Evolutionary conservation across 108 stramenopile genomes (phyloP), one percentile per base, ranked within the genome.

Genomic region (Tribonema minus): DNA sequence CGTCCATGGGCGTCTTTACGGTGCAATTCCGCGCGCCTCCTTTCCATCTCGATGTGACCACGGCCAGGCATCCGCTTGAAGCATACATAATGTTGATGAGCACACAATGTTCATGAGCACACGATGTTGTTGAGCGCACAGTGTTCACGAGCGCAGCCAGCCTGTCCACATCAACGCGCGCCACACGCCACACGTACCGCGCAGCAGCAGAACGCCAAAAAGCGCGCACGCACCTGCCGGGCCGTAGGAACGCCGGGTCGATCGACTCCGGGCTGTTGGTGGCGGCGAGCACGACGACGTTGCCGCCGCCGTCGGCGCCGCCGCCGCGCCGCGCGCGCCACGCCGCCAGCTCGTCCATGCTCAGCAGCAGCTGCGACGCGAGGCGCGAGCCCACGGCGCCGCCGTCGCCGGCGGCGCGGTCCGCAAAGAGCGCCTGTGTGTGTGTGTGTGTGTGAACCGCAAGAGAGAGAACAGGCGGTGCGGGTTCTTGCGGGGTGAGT

Each of bases 241-340:
- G 78, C 9, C 78, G 61, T 25, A 80, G 61, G n/a, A 80, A 70
- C 7, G 78, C 78, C 3, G 68, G 23, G 46, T 80, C 78, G 29
- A 80, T 68, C 33, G 78, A 68, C 61, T 70, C 69, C 32, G 78
- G 78, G 28, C 61, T 61, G 37, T 80, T 80, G 23, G 78, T 80
- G 7, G 78, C 78, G 31, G 78, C 78, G n/a, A 80, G 26, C 61
- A 80, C 78, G 37, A 63, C 63, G 1, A 80, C 76, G 37, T 59
- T 67, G 30, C 65, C 65, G 12, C 61, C 29, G 0, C 9, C 37
- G 61, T 15, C 62, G 34, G 30, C 46, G 25, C 67, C 58, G 1
- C 27, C 32, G 37, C 23, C 40, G 4, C 9, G 33, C 3, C 36
- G 59, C 58, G 60, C 61, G 30, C 71, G 61, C 71, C 71, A 72